Evolutionary conservation across 2,329 filamentous ascomycete species (phyloP).

Genomic region (Trichoderma koningii): DNA sequence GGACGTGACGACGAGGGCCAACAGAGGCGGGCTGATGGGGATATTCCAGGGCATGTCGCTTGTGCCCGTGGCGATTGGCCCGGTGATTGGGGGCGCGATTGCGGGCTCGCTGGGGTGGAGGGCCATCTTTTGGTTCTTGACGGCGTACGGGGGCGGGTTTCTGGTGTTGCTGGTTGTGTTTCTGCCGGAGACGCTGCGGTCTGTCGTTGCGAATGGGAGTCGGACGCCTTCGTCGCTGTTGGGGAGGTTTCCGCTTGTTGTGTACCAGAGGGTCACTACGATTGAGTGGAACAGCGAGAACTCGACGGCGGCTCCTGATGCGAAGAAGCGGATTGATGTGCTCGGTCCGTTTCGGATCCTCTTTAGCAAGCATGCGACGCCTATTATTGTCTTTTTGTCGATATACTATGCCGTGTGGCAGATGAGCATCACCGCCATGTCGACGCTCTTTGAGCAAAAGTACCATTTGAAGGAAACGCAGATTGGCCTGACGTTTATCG

Average conservation of each 20-base stretch:
- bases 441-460: slow-evolving; percentile 46
- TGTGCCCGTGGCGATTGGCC: slow-evolving; percentile 53
- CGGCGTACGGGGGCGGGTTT: slow-evolving; percentile 48
- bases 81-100: slow-evolving; percentile 61
- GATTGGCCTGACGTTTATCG: slow-evolving; percentile 57
- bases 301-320: slow-evolving; percentile 27
- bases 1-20: slow-evolving; percentile 62
- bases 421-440: slow-evolving; percentile 55
- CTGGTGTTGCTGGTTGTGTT: slow-evolving; percentile 49
- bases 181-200: slow-evolving; percentile 56
- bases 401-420: slow-evolving; percentile 58
- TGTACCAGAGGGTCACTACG: slow-evolving; percentile 40
- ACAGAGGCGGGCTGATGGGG: slow-evolving; percentile 62
- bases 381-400: slow-evolving; percentile 49
- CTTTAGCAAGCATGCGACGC: slow-evolving; percentile 53
- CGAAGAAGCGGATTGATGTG: slow-evolving; percentile 39
- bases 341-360: slow-evolving; percentile 40
- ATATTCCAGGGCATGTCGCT: slow-evolving; percentile 52
- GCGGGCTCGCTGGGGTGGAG: slow-evolving; percentile 60
- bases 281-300: slow-evolving; percentile 31
- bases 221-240: slow-evolving; percentile 43
- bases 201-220: slow-evolving; percentile 56
- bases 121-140: slow-evolving; percentile 63
- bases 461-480: slow-evolving; percentile 62
- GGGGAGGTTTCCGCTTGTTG: slow-evolving; percentile 38